phyloP scores from a whole-genome alignment of 441 rosid species.

The Corymbia calophylla region DNA sequence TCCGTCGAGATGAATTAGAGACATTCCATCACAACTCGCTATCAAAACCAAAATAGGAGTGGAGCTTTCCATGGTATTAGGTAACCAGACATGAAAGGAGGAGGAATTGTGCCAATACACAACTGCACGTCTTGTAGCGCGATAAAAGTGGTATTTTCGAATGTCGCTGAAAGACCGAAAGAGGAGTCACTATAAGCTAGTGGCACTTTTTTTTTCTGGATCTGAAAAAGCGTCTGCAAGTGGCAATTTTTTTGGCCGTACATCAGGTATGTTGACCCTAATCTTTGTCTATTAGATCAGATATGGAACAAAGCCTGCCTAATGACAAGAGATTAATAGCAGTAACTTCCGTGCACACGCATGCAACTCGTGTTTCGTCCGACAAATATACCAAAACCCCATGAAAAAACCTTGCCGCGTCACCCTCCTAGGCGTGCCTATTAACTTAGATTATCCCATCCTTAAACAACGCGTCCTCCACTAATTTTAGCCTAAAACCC shows the following conservation, averaged over 20 bases:
- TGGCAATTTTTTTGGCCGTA: background rate
- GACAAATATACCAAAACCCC: constrained; percentile 24
- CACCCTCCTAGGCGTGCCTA: constrained; percentile 2
- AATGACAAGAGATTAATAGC: background rate
- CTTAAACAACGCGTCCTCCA: constrained; percentile 33
- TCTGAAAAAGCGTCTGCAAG: background rate
- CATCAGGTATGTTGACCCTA: background rate
- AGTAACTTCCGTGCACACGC: background rate
- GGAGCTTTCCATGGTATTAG: background rate
- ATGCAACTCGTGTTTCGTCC: background rate
- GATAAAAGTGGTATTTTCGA: background rate
- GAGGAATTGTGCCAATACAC: background rate
- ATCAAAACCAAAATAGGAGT: background rate
- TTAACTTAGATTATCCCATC: constrained; percentile 20
- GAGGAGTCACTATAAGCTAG: background rate
- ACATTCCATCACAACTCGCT: background rate
- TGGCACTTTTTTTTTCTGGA: background rate
- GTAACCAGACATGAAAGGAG: background rate
- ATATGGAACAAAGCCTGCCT: background rate
- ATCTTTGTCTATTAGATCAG: background rate
- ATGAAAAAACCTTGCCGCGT: background rate
- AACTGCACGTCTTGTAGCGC: background rate
- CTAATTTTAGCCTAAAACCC: constrained; percentile 25
- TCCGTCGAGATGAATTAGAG: background rate
- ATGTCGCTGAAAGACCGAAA: background rate